These are phyloP conservation scores for Monilinia vaccinii-corymbosi DNA, from an alignment of 2,329 filamentous ascomycete genomes.

Conservation along the genomic window DNA sequence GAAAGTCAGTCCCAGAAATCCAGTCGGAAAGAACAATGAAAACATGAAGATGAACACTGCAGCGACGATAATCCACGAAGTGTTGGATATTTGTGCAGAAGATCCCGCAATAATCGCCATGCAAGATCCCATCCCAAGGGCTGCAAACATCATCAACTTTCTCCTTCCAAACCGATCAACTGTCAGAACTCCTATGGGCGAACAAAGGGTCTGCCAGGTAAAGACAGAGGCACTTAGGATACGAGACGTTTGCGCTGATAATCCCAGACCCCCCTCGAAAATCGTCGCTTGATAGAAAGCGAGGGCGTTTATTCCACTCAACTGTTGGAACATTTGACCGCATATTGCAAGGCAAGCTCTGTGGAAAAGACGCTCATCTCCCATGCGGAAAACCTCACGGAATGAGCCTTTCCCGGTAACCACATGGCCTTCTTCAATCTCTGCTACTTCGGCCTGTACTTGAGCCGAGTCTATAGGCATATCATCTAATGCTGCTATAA, in stretches of 20 bases:
- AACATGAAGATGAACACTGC: constrained; percentile 38
- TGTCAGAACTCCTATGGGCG: constrained; percentile 31
- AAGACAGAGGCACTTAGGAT: constrained; percentile 44
- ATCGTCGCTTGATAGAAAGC: constrained; percentile 42
- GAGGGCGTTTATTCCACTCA: constrained; percentile 35
- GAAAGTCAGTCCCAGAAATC: constrained; percentile 43
- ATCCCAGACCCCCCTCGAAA: constrained; percentile 39
- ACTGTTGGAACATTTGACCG: constrained; percentile 44
- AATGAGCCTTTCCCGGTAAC: constrained; percentile 36
- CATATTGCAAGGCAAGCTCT: constrained; percentile 42
- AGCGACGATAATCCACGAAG: constrained; percentile 25
- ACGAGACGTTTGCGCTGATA: constrained; percentile 39
- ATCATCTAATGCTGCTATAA: constrained; percentile 36
- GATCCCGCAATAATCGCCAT: constrained; percentile 49
- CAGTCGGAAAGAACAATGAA: constrained; percentile 44
- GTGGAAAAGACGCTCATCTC: constrained; percentile 44
- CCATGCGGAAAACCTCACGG: constrained; percentile 40
- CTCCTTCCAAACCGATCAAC: constrained; percentile 54
- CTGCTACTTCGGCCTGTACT: constrained; percentile 43
- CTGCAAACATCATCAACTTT: constrained; percentile 63
- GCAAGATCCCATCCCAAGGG: constrained; percentile 50
- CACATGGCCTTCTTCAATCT: constrained; percentile 55
- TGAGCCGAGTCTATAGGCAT: constrained; percentile 39
- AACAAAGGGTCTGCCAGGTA: constrained; percentile 7
- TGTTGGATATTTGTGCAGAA: constrained; percentile 11